phyloP scores from a whole-genome alignment of 2,329 filamentous ascomycete species.

The Nemania diffusa region DNA sequence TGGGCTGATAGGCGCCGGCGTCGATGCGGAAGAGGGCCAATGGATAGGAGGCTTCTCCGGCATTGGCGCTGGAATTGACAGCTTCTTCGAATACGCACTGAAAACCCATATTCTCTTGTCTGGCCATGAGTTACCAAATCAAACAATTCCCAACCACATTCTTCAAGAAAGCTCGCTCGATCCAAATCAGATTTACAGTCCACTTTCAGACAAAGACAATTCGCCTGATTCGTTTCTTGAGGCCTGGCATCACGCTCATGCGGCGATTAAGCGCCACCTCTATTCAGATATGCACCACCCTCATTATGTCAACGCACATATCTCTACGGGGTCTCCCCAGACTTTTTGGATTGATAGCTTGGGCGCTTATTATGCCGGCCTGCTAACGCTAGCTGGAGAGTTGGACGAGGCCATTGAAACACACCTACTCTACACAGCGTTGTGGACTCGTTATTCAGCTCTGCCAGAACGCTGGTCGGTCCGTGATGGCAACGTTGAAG shows the following conservation, averaged over 20 bases:
- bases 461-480: slow-evolving; percentile 95
- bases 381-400: slow-evolving; percentile 86
- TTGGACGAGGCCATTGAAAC: slow-evolving; percentile 90
- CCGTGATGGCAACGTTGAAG: slow-evolving; percentile 83
- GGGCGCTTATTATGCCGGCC: slow-evolving; percentile 92
- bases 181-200: slow-evolving; percentile 70
- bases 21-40: slow-evolving; percentile 88
- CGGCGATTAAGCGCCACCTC: slow-evolving; percentile 89
- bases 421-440: slow-evolving; percentile 87
- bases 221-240: slow-evolving; percentile 81
- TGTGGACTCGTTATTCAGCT: slow-evolving; percentile 95
- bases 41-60: slow-evolving; percentile 93
- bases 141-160: slow-evolving; percentile 55
- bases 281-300: slow-evolving; percentile 87
- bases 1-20: slow-evolving; percentile 87
- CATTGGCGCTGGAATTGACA: slow-evolving; percentile 95
- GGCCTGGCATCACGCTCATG: slow-evolving; percentile 86
- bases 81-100: slow-evolving; percentile 97
- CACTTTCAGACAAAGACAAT: slow-evolving; percentile 72
- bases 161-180: slow-evolving; percentile 62
- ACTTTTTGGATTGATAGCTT: slow-evolving; percentile 97
- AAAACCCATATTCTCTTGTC: slow-evolving; percentile 94
- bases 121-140: slow-evolving; percentile 71
- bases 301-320: slow-evolving; percentile 91
- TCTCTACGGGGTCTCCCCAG: slow-evolving; percentile 85